These are phyloP conservation scores for Tetrahymena malaccensis DNA, from an alignment of 73 alveolate species.

Conservation along the genomic window DNA sequence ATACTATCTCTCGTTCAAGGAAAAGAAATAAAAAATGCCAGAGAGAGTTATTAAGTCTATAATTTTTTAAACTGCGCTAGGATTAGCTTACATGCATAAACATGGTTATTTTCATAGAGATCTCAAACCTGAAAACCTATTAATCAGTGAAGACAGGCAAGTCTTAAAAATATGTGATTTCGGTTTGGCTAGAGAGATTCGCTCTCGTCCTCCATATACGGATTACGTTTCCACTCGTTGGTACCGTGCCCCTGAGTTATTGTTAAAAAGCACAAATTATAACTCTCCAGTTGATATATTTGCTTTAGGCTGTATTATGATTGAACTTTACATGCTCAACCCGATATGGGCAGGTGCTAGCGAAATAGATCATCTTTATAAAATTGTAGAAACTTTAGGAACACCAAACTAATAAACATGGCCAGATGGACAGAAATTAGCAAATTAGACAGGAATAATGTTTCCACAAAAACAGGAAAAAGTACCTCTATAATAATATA, in stretches of 20 bases:
- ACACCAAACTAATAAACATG: slow-evolving; percentile 51
- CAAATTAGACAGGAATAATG: slow-evolving; percentile 66
- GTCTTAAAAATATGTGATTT: slow-evolving; percentile 94
- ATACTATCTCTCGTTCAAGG: slow-evolving; percentile 43
- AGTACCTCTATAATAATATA: slow-evolving; percentile 45
- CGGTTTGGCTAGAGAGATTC: slow-evolving; percentile 94
- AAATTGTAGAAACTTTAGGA: slow-evolving; percentile 77
- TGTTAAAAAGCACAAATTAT: slow-evolving; percentile 82
- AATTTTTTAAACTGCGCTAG: slow-evolving; percentile 83
- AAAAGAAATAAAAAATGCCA: slow-evolving; percentile 48
- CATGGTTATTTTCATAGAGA: slow-evolving; percentile 99
- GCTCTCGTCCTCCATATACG: slow-evolving; percentile 92
- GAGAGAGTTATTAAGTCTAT: slow-evolving; percentile 69
- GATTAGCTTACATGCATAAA: slow-evolving; percentile 98
- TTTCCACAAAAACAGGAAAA: slow-evolving; percentile 72
- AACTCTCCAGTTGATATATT: slow-evolving; percentile 91
- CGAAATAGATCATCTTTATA: slow-evolving; percentile 89
- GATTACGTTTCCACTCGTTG: slow-evolving; percentile 90
- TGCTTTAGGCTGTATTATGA: slow-evolving; percentile 97
- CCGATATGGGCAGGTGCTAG: slow-evolving; percentile 97
- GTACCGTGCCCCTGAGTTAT: slow-evolving; percentile 95
- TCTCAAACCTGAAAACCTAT: slow-evolving; percentile 91
- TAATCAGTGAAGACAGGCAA: slow-evolving; percentile 55
- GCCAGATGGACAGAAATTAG: slow-evolving; percentile 92
- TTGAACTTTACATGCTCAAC: slow-evolving; percentile 84